Conservation (phyloP, 495 filamentous ascomycete species). For the Daldinia bambusicola region DNA sequence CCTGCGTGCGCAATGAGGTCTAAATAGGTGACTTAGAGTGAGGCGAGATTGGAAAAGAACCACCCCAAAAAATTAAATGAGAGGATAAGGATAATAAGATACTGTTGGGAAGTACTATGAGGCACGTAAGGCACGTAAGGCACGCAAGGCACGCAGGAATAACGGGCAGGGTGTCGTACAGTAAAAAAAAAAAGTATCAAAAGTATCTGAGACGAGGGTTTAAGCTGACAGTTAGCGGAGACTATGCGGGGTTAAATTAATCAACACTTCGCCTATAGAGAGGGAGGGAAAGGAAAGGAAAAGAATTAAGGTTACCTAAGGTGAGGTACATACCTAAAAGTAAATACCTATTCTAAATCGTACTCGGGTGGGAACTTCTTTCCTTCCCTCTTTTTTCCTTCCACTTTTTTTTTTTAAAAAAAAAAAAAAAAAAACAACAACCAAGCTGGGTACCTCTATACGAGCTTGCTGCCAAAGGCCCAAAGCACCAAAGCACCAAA, state of each 20-base stretch:
- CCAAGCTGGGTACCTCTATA: neutral
- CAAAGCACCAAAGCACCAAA: too few species aligned
- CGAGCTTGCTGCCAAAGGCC: slow-evolving; percentile 21
- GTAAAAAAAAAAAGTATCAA: too few species aligned
- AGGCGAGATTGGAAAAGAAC: slow-evolving; percentile 12
- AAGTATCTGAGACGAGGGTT: slow-evolving; percentile 10
- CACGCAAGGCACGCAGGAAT: neutral
- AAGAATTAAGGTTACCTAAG: neutral
- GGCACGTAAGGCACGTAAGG: too few species aligned
- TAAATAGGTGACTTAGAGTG: slow-evolving; percentile 11
- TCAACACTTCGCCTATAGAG: neutral
- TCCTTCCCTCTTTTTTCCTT: slow-evolving; percentile 6
- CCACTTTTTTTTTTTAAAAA: neutral
- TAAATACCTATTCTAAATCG: neutral
- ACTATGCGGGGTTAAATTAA: slow-evolving; percentile 28
- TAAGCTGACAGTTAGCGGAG: slow-evolving; percentile 25
- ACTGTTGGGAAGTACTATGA: slow-evolving; percentile 4
- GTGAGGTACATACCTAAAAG: neutral
- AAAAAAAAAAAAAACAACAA: slow-evolving; percentile 2
- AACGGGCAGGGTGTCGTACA: slow-evolving; percentile 2
- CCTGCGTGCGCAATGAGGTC: slow-evolving; percentile 32
- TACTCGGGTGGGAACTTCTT: slow-evolving; percentile 9
- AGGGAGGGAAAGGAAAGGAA: neutral
- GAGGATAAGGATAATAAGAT: slow-evolving; percentile 19
- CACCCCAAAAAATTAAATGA: neutral